These are phyloP conservation scores for Novymonas esmeraldas DNA, from an alignment of 208 protist species.

Conservation along the genomic window DNA sequence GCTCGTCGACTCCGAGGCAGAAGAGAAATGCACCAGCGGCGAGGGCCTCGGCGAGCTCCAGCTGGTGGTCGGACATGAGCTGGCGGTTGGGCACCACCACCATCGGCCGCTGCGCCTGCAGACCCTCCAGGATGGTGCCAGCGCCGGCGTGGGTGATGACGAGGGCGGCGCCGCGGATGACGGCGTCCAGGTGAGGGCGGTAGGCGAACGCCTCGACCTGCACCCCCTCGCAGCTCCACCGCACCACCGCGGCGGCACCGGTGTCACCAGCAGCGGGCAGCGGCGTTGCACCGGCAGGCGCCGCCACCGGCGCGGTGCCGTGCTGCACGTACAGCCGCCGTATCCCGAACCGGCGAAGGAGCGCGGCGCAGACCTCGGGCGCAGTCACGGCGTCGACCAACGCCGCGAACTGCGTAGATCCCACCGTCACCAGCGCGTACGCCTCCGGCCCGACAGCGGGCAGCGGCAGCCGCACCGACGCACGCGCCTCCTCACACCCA, in stretches of 20 bases:
- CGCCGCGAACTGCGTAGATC: conserved; percentile 82
- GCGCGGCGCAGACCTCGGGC: conserved; percentile 34
- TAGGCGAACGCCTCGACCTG: conserved; percentile 81
- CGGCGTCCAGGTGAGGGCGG: conserved; percentile 46
- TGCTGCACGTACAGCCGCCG: conserved; percentile 76
- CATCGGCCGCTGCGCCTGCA: conserved; percentile 56
- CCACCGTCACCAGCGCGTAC: conserved; percentile 89
- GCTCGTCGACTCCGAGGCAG: conserved; percentile 49
- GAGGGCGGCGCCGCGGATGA: conserved; percentile 57
- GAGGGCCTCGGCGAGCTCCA: conserved; percentile 76
- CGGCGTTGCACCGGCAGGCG: conserved; percentile 1
- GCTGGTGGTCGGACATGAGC: conserved; percentile 92
- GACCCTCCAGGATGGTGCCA: conserved; percentile 91
- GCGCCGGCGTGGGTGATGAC: conserved; percentile 91
- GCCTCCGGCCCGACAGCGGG: not conserved
- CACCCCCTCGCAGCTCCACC: conserved; percentile 36
- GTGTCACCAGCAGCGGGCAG: not conserved
- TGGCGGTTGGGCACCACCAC: conserved; percentile 87
- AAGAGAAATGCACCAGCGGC: conserved; percentile 57
- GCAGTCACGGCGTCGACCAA: conserved; percentile 59
- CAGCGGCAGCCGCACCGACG: not conserved
- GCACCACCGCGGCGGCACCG: not conserved
- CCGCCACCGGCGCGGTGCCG: conserved; percentile 40
- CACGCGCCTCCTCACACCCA: conserved; percentile 23
- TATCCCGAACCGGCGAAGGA: conserved; percentile 53